Evolutionary conservation across 202 grass and related monocot species (phyloP), one percentile per base, ranked within the genome.

Genomic region (Bolboschoenoplectus hybrid): DNA sequence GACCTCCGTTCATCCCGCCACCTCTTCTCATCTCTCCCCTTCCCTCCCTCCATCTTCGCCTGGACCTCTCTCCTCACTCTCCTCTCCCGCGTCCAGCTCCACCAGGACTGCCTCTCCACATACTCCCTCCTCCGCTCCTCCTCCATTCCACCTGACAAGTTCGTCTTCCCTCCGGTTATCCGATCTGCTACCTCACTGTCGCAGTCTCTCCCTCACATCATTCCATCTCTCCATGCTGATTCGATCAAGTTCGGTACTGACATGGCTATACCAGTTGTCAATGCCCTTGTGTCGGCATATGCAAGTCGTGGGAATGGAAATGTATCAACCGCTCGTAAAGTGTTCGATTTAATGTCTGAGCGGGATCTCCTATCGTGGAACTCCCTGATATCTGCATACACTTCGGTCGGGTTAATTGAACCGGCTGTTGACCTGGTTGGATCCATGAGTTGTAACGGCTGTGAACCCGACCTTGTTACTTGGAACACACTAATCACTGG

Each of bases 201-300:
- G 16, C 64, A 32, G 3, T 71, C 3, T 36, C 47, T 70, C n/a
- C 26, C 16, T 52, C 43, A 19, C 8, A 0, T 57, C 49, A 72
- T 85, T 44, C 56, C 88, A n/a, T 78, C 89, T 9, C 84, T 92
- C 81, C 92, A 97, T 80, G 87, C 91, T 11, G 87, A 87, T 2
- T 87, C 87, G 41, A 63, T 91, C 76, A 97, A 97, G 81, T 88
- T 94, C 69, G 90, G 86, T 46, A 39, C 82, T 9, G 68, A 88
- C 68, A 77, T 70, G 84, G 84, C 87, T 16, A 63, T 94, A 58
- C 86, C 84, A 19, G 92, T 86, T 55, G 75, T 89, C 87, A 97
- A 94, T 71, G 92, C 94, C 14, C 89, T 97, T 57, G 61, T 97
- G 81, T 84, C 88, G 19, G 90, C 92, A 35, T 94, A 94, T 76